Conservation (phyloP, 2,329 filamentous ascomycete genomes). For the Cryphonectria radicalis region DNA sequence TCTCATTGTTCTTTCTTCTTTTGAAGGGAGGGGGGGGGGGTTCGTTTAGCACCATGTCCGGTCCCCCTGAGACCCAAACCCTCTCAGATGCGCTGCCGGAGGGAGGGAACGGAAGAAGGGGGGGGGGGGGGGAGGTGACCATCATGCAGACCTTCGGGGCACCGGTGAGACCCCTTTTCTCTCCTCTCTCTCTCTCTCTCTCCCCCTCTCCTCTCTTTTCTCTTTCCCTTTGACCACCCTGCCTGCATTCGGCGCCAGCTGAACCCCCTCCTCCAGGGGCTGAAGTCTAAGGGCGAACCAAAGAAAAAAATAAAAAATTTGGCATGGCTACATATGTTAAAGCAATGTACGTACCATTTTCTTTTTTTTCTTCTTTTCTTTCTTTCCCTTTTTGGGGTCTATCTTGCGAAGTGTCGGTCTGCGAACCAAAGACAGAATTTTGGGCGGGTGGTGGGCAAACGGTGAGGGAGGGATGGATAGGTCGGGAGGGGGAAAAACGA, state of each 20-base stretch:
- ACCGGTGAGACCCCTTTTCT: not conserved
- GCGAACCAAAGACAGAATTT: too few species aligned
- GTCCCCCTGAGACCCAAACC: not conserved
- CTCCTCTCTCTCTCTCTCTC: too few species aligned
- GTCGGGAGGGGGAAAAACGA: too few species aligned
- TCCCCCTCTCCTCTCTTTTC: too few species aligned
- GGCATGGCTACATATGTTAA: not conserved
- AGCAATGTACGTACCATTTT: not conserved
- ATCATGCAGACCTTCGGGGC: not conserved
- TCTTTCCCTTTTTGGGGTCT: not conserved
- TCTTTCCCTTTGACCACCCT: not conserved
- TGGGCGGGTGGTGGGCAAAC: not conserved
- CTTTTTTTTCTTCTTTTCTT: not conserved
- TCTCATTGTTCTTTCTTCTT: not conserved
- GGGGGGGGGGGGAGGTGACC: too few species aligned
- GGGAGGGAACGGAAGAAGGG: too few species aligned
- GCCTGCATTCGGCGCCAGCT: not conserved
- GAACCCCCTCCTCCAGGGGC: not conserved
- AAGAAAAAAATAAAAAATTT: too few species aligned
- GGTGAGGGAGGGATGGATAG: too few species aligned
- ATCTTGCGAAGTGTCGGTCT: not conserved
- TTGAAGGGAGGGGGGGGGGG: not conserved
- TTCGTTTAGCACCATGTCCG: not conserved
- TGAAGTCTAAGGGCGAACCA: not conserved
- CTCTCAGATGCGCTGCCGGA: too few species aligned